Conservation (phyloP, 2,329 filamentous ascomycete genomes). For the Talaromyces atroroseus region DNA sequence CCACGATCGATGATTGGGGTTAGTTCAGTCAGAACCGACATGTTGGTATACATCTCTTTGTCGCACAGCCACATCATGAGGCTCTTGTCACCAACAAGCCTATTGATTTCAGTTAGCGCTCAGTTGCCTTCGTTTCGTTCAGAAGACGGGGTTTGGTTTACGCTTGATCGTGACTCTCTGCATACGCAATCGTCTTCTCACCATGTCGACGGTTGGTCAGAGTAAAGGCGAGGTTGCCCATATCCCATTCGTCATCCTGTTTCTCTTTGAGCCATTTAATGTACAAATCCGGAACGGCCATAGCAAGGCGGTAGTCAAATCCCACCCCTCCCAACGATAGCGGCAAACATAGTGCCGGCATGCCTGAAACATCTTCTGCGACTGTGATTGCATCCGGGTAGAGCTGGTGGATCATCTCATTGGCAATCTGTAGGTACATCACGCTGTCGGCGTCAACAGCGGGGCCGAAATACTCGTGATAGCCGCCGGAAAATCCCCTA, state of each 20-base stretch:
- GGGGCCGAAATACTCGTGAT: slow-evolving; percentile 94
- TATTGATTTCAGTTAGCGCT: slow-evolving; percentile 9
- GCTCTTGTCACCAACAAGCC: slow-evolving; percentile 89
- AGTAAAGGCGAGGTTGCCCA: slow-evolving; percentile 76
- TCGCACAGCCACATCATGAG: slow-evolving; percentile 98
- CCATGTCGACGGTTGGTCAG: slow-evolving; percentile 89
- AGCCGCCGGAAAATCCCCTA: slow-evolving; percentile 92
- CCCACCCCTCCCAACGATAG: slow-evolving; percentile 84
- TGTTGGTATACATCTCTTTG: slow-evolving; percentile 94
- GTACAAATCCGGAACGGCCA: slow-evolving; percentile 98
- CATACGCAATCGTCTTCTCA: slow-evolving; percentile 97
- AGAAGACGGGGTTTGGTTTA: slow-evolving; percentile 46
- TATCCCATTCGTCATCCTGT: slow-evolving; percentile 85
- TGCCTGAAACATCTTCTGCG: slow-evolving; percentile 95
- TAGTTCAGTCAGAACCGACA: slow-evolving; percentile 78
- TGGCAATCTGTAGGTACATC: slow-evolving; percentile 92
- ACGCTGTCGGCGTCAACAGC: slow-evolving; percentile 89
- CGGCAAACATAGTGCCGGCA: slow-evolving; percentile 91
- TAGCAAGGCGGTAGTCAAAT: slow-evolving; percentile 94
- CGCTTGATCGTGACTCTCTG: slow-evolving; percentile 96
- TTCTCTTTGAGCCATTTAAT: slow-evolving; percentile 98
- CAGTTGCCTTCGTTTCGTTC: not conserved
- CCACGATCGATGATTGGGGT: slow-evolving; percentile 87
- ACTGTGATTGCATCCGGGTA: slow-evolving; percentile 87
- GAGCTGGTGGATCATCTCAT: slow-evolving; percentile 87